These are phyloP conservation scores for Bauhinia variegata DNA, from an alignment of 306 rosid genomes.

Conservation along the genomic window DNA sequence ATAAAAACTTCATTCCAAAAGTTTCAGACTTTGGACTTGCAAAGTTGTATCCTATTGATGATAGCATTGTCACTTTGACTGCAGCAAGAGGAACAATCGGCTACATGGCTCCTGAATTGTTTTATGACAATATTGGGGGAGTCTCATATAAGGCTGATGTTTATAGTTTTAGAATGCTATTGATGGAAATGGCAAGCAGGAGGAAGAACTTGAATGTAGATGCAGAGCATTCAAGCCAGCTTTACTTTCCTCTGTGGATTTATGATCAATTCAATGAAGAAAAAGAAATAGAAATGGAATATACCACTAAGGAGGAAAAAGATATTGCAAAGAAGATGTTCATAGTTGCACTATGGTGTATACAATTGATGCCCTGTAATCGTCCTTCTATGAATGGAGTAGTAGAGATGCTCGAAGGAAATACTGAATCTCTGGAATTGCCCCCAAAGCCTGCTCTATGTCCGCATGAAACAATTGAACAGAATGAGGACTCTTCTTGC, in stretches of 20 bases:
- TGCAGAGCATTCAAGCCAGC: conserved; percentile 30
- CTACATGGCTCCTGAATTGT: conserved; percentile 34
- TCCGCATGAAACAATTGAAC: background rate
- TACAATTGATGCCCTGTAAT: conserved; percentile 18
- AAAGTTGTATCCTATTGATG: conserved; percentile 1
- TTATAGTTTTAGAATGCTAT: conserved; percentile 30
- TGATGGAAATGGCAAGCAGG: conserved; percentile 29
- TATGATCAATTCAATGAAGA: conserved; percentile 9
- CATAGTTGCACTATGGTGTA: conserved; percentile 42
- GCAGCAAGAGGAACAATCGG: conserved; percentile 34
- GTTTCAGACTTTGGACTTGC: conserved; percentile 39
- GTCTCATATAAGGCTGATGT: conserved; percentile 25
- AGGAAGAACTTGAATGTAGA: conserved; percentile 16
- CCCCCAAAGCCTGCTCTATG: conserved; percentile 23
- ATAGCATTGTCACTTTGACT: conserved; percentile 8
- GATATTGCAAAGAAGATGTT: conserved; percentile 30
- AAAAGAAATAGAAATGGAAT: conserved; percentile 13
- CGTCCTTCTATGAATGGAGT: conserved; percentile 39
- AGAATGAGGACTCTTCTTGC: background rate
- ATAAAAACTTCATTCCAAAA: conserved; percentile 21
- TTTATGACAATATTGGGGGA: conserved; percentile 26
- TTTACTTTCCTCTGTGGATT: conserved; percentile 31
- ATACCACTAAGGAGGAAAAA: background rate
- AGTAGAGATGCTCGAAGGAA: conserved; percentile 38
- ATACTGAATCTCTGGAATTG: background rate